Evolutionary conservation across 768 basidiomycete species (phyloP).

Genomic region (Boletus vermiculosoides): DNA sequence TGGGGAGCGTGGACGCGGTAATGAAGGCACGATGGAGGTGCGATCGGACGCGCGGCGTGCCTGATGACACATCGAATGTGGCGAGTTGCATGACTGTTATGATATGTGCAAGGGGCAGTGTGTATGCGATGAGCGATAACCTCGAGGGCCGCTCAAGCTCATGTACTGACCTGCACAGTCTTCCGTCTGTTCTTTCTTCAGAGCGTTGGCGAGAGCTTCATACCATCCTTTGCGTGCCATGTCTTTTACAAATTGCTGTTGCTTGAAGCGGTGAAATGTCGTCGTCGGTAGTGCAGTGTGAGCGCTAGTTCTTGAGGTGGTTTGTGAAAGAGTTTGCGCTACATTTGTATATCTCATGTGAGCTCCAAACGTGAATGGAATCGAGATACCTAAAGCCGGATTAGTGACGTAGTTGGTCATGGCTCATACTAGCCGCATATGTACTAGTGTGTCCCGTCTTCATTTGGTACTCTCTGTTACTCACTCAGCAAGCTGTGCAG

Average conservation of each 20-base stretch:
- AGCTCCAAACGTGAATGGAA: too few relatives aligned
- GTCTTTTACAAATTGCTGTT: too few relatives aligned
- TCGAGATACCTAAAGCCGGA: too few relatives aligned
- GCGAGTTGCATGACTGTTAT: constrained; percentile 55
- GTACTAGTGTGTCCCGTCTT: too few relatives aligned
- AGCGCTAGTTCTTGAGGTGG: neutral
- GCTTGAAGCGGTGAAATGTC: neutral
- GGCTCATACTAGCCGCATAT: too few relatives aligned
- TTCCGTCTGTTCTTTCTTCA: constrained; percentile 28
- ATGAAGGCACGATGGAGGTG: constrained; percentile 62
- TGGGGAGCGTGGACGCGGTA: constrained; percentile 38
- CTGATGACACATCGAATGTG: constrained; percentile 21
- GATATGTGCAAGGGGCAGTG: neutral
- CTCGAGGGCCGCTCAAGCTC: neutral
- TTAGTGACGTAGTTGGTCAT: too few relatives aligned
- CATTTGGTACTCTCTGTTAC: too few relatives aligned
- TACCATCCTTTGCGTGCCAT: constrained; percentile 44
- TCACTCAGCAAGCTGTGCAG: too few relatives aligned
- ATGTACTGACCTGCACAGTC: constrained; percentile 35
- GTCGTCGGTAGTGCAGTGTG: neutral
- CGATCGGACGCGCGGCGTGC: constrained; percentile 61
- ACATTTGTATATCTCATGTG: too few relatives aligned
- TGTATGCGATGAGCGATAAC: neutral
- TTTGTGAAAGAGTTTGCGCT: neutral
- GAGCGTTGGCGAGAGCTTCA: constrained; percentile 41